These are phyloP conservation scores for Fraxinus angustifolia DNA, from an alignment of 305 asterid species.

Conservation along the genomic window DNA sequence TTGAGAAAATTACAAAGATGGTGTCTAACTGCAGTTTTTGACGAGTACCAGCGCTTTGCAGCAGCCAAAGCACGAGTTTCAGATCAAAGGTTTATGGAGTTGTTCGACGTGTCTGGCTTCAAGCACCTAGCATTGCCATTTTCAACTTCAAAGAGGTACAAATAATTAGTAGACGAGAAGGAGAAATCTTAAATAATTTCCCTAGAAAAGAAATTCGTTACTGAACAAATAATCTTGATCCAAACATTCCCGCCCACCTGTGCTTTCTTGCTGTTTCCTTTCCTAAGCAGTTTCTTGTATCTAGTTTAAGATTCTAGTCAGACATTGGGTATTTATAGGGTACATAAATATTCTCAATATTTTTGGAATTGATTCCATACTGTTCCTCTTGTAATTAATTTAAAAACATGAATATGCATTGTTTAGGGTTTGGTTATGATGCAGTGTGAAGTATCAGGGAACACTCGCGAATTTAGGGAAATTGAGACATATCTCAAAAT, in stretches of 20 bases:
- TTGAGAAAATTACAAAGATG: slow-evolving; percentile 58
- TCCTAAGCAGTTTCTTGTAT: background rate
- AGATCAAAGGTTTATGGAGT: slow-evolving; percentile 61
- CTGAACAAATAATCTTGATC: background rate
- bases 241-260: no score
- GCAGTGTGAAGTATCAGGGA: no score
- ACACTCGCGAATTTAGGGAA: no score
- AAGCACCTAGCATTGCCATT: slow-evolving; percentile 33
- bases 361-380: no score
- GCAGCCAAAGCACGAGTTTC: slow-evolving; percentile 60
- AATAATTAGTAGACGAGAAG: slow-evolving; percentile 11
- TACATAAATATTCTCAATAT: no score
- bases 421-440: no score
- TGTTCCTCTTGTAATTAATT: no score
- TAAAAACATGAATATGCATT: no score
- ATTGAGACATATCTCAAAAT: no score
- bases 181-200: background rate
- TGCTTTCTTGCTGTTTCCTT: background rate
- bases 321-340: no score
- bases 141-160: slow-evolving; percentile 37
- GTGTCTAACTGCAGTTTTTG: slow-evolving; percentile 60
- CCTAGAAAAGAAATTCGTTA: background rate
- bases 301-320: background rate
- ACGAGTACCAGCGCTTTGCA: slow-evolving; percentile 61
- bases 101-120: slow-evolving; percentile 47